Conservation (phyloP, 1,284 basidiomycete genomes). For the Malassezia nana region DNA sequence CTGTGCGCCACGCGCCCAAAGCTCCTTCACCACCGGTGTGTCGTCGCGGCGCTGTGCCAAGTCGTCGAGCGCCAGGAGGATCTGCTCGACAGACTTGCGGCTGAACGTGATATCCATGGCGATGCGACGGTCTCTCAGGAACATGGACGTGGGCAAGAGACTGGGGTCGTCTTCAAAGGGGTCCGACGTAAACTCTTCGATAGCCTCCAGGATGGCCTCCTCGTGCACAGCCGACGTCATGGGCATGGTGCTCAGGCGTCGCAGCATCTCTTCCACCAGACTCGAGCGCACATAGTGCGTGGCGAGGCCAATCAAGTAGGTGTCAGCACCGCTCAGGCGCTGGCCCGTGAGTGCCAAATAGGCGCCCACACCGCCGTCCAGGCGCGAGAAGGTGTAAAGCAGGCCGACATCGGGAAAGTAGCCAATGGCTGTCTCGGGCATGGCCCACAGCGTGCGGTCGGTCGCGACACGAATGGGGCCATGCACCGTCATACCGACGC, state of each 20-base stretch:
- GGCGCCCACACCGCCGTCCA: constrained; percentile 84
- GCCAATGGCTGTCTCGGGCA: constrained; percentile 59
- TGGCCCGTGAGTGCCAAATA: constrained; percentile 81
- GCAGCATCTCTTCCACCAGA: constrained; percentile 25
- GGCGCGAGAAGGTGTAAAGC: constrained; percentile 72
- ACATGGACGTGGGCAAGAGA: constrained; percentile 23
- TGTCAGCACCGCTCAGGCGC: constrained; percentile 36
- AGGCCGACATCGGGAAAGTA: constrained; percentile 76
- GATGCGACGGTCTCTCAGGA: constrained; percentile 35
- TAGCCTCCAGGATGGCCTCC: constrained; percentile 19
- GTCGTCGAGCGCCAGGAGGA: constrained; percentile 31
- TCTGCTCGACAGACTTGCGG: constrained; percentile 30
- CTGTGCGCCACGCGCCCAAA: constrained; percentile 18
- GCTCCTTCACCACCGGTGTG: constrained; percentile 26
- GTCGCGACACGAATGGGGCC: constrained; percentile 88
- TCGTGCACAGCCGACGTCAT: constrained; percentile 24
- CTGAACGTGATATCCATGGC: constrained; percentile 43
- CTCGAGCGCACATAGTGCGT: constrained; percentile 38
- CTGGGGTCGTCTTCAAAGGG: constrained; percentile 24
- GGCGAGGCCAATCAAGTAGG: constrained; percentile 39
- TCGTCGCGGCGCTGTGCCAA: constrained; percentile 15
- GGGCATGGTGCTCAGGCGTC: constrained; percentile 30
- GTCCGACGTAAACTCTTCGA: constrained; percentile 34
- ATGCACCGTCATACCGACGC: constrained; percentile 77
- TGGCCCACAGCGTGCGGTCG: constrained; percentile 74